Base-by-base conservation (phyloP, 2,329 filamentous ascomycete species). In the Diaporthe sp. region DNA sequence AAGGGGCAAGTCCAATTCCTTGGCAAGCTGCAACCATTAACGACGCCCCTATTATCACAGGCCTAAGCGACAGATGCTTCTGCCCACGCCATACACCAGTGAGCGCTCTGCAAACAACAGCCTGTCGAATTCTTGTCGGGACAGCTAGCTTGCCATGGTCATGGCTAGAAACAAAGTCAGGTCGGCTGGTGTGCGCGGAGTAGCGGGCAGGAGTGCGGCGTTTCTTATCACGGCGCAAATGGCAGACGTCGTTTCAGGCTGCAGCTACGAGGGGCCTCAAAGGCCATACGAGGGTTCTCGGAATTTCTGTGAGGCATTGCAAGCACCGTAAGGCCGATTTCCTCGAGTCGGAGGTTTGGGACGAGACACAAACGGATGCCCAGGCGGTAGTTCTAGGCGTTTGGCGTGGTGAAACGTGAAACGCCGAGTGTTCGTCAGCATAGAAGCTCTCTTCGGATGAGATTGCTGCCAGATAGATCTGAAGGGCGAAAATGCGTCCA, bases 351-450 rank as follows among this genome's bases (percentile, higher is more conserved):
- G 55, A 37, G 32, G 30, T n/a, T 50, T 50, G 30, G 50, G 37
- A 35, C 25, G 53, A 71, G 53, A 71, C 56, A 63, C 56, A 42
- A 42, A 66, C 44, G 30, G 39, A 71, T 61, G 69, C 69, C 69
- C 55, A 71, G 69, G 32, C 44, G 69, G 56, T 25, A 59, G 42
- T 61, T 51, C 69, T 71, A 51, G 69, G 44, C 56, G 55, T 53
- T 71, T 50, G 55, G 55, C 19, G 22, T 63, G 25, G 35, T 63
- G 70, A 53, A 71, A 63, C 56, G 59, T 63, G 56, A 71, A 71
- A 51, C 56, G 30, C 69, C 55, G 32, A 47, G 44, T 22, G 56
- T 55, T 42, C 32, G 32, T 63, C n/a, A n/a, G 69, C 6, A 22
- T 53, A 35, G 69, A 71, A 61, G 55, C 32, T 44, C 59, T 25